A percentile compares a stretch with the other conserved stretches of the same genome.
Evolutionary conservation across 179 eudicot genomes (phyloP).

Genomic region (Corrigiola litoralis): DNA sequence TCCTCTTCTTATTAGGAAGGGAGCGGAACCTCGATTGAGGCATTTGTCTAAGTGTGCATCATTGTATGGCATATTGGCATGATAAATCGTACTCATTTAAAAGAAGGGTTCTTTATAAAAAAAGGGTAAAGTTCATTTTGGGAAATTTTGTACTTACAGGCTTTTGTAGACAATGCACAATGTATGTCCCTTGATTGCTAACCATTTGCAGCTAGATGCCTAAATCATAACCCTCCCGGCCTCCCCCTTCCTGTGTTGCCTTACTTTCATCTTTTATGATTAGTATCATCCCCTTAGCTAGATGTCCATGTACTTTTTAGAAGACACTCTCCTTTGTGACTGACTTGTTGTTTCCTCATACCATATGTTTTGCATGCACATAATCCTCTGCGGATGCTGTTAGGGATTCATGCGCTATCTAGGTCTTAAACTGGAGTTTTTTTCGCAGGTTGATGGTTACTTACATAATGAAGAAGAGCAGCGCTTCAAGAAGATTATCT

Average conservation of each 20-base stretch:
- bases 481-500: conserved; percentile 46
- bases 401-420: not conserved
- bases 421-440: not conserved
- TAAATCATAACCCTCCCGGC: not conserved
- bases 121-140: no score
- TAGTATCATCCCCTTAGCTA: conserved; percentile 2
- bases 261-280: no score
- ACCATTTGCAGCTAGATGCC: not conserved
- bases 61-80: no score
- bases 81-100: no score
- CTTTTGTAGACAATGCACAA: not conserved
- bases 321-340: no score
- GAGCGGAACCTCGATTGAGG: no score
- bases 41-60: no score
- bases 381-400: not conserved
- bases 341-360: no score
- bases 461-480: conserved; percentile 72
- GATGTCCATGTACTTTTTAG: not conserved
- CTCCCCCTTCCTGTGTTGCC: no score
- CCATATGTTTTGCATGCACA: not conserved
- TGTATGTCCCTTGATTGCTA: not conserved
- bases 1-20: no score
- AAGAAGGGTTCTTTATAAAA: no score
- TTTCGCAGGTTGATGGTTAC: conserved; percentile 57
- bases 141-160: not conserved